Conservation (phyloP, 208 protist genomes). For the Polymyxa betae region DNA sequence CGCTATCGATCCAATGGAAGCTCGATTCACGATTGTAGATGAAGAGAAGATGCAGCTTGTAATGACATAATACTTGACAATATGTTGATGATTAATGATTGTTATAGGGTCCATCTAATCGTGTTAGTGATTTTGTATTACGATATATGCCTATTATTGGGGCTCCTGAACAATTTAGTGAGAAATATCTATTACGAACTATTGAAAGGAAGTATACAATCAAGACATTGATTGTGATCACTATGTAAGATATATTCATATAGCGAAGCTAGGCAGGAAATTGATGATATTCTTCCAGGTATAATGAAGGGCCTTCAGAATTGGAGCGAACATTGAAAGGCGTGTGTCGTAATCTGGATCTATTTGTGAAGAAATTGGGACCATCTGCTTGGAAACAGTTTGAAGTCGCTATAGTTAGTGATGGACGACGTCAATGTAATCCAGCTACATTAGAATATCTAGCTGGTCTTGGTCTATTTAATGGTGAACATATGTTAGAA, state of each 20-base stretch:
- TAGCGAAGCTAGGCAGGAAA: neutral
- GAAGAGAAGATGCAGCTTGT: neutral
- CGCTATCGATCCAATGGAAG: neutral
- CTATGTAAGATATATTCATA: neutral
- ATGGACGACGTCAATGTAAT: slow-evolving; percentile 14
- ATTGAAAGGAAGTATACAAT: slow-evolving; percentile 43
- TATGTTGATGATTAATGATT: neutral
- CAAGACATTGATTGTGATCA: slow-evolving; percentile 50
- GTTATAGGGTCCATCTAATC: neutral
- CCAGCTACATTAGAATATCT: slow-evolving; percentile 25
- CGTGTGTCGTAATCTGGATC: slow-evolving; percentile 21
- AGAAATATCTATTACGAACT: slow-evolving; percentile 43
- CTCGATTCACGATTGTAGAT: neutral
- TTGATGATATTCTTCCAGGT: neutral
- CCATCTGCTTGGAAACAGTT: slow-evolving; percentile 37
- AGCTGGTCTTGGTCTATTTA: neutral
- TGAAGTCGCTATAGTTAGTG: slow-evolving; percentile 11
- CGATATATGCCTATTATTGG: neutral
- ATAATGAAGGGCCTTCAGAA: slow-evolving; percentile 6
- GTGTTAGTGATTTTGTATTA: slow-evolving; percentile 24
- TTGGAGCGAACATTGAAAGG: slow-evolving; percentile 55
- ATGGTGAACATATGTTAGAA: slow-evolving; percentile 42
- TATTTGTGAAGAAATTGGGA: slow-evolving; percentile 36
- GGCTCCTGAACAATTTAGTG: neutral
- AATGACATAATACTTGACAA: neutral